Evolutionary conservation across 352 stramenopile genomes (phyloP), one percentile per base, ranked within the genome.

Genomic region (Globisporangium lucens): DNA sequence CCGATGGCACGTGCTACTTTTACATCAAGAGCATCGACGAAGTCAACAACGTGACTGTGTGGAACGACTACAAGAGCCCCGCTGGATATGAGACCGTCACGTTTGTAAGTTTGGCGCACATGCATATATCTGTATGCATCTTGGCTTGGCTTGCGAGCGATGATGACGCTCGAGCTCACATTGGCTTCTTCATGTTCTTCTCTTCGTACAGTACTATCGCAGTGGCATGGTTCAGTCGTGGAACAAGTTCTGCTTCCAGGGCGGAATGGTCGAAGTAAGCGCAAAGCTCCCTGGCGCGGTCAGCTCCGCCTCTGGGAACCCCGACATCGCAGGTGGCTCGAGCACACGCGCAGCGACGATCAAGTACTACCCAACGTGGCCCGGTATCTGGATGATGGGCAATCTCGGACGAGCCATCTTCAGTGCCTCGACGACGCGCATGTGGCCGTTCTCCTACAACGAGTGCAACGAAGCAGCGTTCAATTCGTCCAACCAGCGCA

Each of bases 361-460:
- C 15, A n/a, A 71, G 47, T 91, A 72, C 65, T 91, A 91, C 63
- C 83, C 83, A 38, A 90, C 83, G 13, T 99, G 96, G 96, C 94
- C 95, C 0, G 97, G 95, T n/a, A 87, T 98, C 60, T 99, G 97
- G 97, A 75, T 98, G 52, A 81, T 99, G 65, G 97, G 97, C 3
- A 98, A 98, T 85, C 76, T 99, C 5, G 95, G 95, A 4, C 78
- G 97, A 49, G 93, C 95, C 4, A 98, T 97, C 9, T 99, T 98
- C 73, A 93, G 96, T 30, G 89, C 79, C 1, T 97, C 85, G 0
- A 98, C 91, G 29, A 90, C 95, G 33, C 93, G 94, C 65, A 93
- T 98, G 69, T 99, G 96, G 96, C 97, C 97, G 7, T 98, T 94
- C 83, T 97, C 85, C 65, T 99, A 98, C 77, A 85, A 98, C 66